Evolutionary conservation across 768 basidiomycete species (phyloP).

Genomic region (Boletus rex-veris): DNA sequence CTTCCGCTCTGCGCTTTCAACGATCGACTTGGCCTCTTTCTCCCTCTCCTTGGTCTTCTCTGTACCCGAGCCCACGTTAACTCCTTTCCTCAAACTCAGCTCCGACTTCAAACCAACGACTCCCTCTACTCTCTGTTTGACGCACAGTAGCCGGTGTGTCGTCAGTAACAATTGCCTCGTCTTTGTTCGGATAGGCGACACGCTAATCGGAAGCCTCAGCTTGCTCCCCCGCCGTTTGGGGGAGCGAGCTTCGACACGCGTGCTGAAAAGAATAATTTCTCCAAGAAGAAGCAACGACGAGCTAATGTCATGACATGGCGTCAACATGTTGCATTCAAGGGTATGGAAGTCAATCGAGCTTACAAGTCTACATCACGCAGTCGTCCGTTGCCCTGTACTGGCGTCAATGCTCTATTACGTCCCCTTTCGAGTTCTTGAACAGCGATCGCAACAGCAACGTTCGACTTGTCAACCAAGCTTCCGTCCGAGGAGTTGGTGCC

Average conservation of each 20-base stretch:
- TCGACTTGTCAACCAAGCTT: constrained; percentile 38
- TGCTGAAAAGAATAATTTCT: constrained; percentile 49
- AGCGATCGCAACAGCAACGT: constrained; percentile 33
- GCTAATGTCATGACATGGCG: constrained; percentile 18
- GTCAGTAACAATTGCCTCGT: constrained; percentile 56
- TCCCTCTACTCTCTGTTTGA: constrained; percentile 43
- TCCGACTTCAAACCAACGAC: constrained; percentile 50
- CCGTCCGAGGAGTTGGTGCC: constrained; percentile 49
- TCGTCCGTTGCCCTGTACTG: constrained; percentile 47
- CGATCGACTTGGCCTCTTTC: constrained; percentile 43
- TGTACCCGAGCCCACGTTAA: constrained; percentile 1
- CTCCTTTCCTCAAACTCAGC: constrained; percentile 36
- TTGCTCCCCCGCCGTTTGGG: constrained; percentile 56
- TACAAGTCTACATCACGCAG: constrained; percentile 43
- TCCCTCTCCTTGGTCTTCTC: constrained; percentile 41
- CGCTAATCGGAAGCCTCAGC: constrained; percentile 48
- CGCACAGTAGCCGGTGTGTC: constrained; percentile 50
- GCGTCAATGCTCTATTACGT: constrained; percentile 50
- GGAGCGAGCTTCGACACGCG: constrained; percentile 51
- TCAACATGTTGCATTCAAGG: background rate
- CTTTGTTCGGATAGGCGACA: constrained; percentile 47
- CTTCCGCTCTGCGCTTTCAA: constrained; percentile 49
- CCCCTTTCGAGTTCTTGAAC: constrained; percentile 43
- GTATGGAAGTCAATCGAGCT: constrained; percentile 8
- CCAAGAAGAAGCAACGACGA: constrained; percentile 39